phyloP scores from a whole-genome alignment of 2,329 filamentous ascomycete species.

The Alternaria metachromatica region DNA sequence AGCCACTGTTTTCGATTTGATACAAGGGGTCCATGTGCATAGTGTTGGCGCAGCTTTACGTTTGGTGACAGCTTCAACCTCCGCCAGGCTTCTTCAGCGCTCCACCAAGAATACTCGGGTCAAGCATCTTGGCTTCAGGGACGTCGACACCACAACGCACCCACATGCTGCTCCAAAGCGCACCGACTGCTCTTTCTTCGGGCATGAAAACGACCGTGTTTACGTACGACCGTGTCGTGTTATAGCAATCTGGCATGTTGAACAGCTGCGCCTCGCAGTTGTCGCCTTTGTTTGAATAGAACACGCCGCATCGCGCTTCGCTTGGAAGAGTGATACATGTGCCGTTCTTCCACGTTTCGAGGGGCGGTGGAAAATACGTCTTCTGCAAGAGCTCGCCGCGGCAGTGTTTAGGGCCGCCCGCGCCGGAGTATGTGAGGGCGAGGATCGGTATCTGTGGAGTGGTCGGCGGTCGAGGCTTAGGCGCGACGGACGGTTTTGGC shows the following conservation, averaged over 20 bases:
- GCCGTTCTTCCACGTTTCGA: conserved; percentile 36
- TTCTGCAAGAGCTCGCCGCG: conserved; percentile 40
- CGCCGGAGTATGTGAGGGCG: conserved; percentile 41
- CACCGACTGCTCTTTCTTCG: conserved; percentile 42
- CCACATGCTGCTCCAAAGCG: conserved; percentile 45
- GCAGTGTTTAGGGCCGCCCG: conserved; percentile 45
- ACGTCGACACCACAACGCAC: conserved; percentile 42
- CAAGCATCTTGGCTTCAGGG: conserved; percentile 36
- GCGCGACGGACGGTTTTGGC: conserved; percentile 15
- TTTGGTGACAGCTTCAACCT: conserved; percentile 8
- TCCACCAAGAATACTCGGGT: conserved; percentile 37
- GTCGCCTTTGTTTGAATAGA: conserved; percentile 42
- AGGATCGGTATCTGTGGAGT: conserved; percentile 36
- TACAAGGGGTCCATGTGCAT: not conserved
- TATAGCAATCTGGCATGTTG: conserved; percentile 36
- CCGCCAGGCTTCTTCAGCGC: conserved; percentile 35
- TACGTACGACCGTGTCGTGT: conserved; percentile 37
- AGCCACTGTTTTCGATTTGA: not conserved
- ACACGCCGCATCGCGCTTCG: conserved; percentile 44
- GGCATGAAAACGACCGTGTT: conserved; percentile 48
- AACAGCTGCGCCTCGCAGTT: conserved; percentile 46
- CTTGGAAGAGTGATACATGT: conserved; percentile 42
- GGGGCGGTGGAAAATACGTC: conserved; percentile 31
- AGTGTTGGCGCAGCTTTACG: not conserved
- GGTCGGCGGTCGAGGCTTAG: conserved; percentile 16